Base-by-base conservation (phyloP, 176 grass and related monocot genomes). In the Secale cereale region DNA sequence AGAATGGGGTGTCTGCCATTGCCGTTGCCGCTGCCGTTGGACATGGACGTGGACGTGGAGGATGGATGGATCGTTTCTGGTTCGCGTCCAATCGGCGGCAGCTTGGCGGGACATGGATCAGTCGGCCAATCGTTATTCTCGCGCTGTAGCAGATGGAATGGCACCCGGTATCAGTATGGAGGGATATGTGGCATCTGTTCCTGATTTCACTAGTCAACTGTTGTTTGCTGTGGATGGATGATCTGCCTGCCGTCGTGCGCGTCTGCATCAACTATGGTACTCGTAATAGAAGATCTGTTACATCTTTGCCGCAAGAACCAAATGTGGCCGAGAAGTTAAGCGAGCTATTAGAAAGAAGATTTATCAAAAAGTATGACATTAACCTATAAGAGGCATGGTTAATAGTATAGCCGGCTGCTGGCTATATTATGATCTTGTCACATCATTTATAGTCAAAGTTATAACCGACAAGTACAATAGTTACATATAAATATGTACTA, bases 61-160 rank as follows among this genome's bases (percentile, higher is more conserved):
- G 36, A 2, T 54, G 45, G 45, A 35, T 3, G 33, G 56, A 85
- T 80, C 10, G 35, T 43, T 65, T 74, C 76, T 46, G 87, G 87
- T 85, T 60, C 22, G 59, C 87, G 82, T 89, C 87, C 82, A 89
- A 81, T 89, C 76, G 45, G 68, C 26, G 30, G 41, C 19, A 37
- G 41, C 31, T 6, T 16, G 48, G 48, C 8, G 28, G 7, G 86
- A 88, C 86, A 61, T 19, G 33, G 40, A 37, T 36, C 74, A 17
- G 23, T 13, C 48, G 48, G 48, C 48, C 48, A 52, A 57, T 43
- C 32, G 56, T 32, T 67, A 6, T 52, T 41, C 41, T 4, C 30
- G 20, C 3, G 15, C 56, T 61, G 76, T 37, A 75, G 65, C 33
- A 45, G 68, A 43, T 43, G 67, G 45, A 11, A 11, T 37, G 4